Conservation (phyloP, 2,329 filamentous ascomycete genomes). For the Laburnicola sp. region DNA sequence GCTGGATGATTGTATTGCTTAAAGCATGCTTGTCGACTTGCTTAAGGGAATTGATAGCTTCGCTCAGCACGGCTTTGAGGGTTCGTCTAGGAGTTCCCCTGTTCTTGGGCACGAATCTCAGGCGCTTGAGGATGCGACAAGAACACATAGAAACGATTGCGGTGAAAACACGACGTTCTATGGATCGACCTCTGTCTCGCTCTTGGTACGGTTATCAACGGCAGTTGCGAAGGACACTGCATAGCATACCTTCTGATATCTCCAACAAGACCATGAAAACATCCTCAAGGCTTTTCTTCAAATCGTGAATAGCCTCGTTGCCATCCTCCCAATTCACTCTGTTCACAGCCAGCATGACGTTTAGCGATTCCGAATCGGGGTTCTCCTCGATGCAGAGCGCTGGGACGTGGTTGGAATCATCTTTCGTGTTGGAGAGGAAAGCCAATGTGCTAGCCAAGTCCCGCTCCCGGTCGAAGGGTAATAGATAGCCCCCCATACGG, state of each 20-base stretch:
- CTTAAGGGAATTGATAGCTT: conserved; percentile 9
- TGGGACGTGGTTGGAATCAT: conserved; percentile 12
- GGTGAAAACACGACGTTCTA: conserved; percentile 11
- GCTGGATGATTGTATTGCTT: background rate
- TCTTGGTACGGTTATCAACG: background rate
- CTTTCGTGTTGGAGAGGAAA: conserved; percentile 9
- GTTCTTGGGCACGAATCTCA: conserved; percentile 11
- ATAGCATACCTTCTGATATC: conserved; percentile 3
- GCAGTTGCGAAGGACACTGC: background rate
- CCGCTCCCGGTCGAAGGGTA: conserved; percentile 6
- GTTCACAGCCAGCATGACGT: conserved; percentile 13
- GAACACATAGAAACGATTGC: conserved; percentile 19
- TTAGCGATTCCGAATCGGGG: background rate
- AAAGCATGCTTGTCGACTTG: background rate
- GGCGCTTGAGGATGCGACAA: conserved; percentile 13
- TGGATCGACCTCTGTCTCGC: background rate
- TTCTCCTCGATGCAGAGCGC: conserved; percentile 12
- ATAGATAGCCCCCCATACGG: background rate
- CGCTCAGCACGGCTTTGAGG: conserved; percentile 5
- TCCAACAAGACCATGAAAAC: conserved; percentile 3
- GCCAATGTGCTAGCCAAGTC: conserved; percentile 7
- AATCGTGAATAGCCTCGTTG: background rate
- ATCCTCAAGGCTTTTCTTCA: conserved; percentile 3
- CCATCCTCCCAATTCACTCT: background rate
- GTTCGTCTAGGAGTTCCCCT: conserved; percentile 3